Conservation (phyloP, 495 filamentous ascomycete genomes). For the Staphylotrichum tortipilum region DNA sequence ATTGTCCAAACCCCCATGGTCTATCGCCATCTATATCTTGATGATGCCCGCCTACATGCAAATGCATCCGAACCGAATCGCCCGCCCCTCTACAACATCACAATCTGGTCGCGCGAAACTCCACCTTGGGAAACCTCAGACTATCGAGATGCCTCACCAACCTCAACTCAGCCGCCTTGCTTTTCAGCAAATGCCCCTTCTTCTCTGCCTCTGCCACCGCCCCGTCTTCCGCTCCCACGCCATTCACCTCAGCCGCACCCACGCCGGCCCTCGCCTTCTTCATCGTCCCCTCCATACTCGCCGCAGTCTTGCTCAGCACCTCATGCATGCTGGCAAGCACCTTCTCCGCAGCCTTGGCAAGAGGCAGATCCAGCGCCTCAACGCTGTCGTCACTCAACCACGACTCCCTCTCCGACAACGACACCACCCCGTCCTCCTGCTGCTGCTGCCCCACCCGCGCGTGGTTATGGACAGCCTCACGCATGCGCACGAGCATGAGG, state of each 20-base stretch:
- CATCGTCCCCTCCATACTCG: slow-evolving; percentile 42
- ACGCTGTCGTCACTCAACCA: slow-evolving; percentile 67
- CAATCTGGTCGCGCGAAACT: slow-evolving; percentile 49
- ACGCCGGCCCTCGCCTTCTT: slow-evolving; percentile 25
- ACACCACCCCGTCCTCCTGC: slow-evolving; percentile 21
- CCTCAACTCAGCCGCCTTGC: slow-evolving; percentile 71
- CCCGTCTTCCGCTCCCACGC: slow-evolving; percentile 32
- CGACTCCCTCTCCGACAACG: slow-evolving; percentile 42
- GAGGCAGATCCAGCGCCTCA: slow-evolving; percentile 58
- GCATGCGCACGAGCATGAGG: slow-evolving; percentile 76
- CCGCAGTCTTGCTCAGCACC: slow-evolving; percentile 68
- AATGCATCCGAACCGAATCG: neutral
- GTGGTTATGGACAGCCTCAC: slow-evolving; percentile 56
- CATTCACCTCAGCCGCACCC: slow-evolving; percentile 25
- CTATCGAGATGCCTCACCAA: slow-evolving; percentile 62
- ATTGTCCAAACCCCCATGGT: neutral
- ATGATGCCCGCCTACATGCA: neutral
- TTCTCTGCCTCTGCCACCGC: slow-evolving; percentile 42
- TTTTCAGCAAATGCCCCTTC: slow-evolving; percentile 55
- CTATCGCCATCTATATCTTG: slow-evolving; percentile 5
- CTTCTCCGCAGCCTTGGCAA: slow-evolving; percentile 74
- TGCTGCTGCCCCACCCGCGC: neutral
- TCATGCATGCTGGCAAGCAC: slow-evolving; percentile 91
- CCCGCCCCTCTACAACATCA: slow-evolving; percentile 5
- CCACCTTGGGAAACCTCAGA: slow-evolving; percentile 52